phyloP scores from a whole-genome alignment of 2,329 filamentous ascomycete species.

The Zymoseptoria crescenta region DNA sequence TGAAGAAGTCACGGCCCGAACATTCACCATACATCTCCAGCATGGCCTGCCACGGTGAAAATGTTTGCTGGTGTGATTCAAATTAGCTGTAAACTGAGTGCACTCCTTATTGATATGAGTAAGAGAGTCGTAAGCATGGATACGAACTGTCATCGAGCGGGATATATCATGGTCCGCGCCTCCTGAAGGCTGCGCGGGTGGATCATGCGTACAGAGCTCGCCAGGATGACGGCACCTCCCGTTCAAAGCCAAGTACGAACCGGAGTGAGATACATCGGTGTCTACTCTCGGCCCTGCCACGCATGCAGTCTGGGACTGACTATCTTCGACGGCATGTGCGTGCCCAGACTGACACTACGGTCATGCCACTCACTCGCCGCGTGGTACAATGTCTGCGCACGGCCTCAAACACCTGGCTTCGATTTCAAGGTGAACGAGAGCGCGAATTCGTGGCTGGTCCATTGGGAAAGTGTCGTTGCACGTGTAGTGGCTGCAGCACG shows the following conservation, averaged over 20 bases:
- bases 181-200: background rate
- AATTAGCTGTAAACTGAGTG: background rate
- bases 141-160: background rate
- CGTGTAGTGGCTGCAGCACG: background rate
- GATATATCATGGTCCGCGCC: background rate
- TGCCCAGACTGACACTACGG: background rate
- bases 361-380: background rate
- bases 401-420: background rate
- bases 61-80: background rate
- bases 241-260: background rate
- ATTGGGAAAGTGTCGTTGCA: background rate
- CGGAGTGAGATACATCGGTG: background rate
- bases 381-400: background rate
- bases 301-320: background rate
- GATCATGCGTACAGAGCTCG: background rate
- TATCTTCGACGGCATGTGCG: background rate
- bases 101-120: no score
- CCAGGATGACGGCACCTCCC: background rate
- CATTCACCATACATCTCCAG: background rate
- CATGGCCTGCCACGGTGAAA: background rate
- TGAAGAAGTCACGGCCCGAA: background rate
- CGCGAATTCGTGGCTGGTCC: background rate
- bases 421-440: background rate
- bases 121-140: no score
- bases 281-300: background rate